A percentile compares a stretch with the other conserved stretches of the same genome.
Evolutionary conservation across 2,329 filamentous ascomycete species (phyloP).

Genomic region (Fusarium odoratissimum): DNA sequence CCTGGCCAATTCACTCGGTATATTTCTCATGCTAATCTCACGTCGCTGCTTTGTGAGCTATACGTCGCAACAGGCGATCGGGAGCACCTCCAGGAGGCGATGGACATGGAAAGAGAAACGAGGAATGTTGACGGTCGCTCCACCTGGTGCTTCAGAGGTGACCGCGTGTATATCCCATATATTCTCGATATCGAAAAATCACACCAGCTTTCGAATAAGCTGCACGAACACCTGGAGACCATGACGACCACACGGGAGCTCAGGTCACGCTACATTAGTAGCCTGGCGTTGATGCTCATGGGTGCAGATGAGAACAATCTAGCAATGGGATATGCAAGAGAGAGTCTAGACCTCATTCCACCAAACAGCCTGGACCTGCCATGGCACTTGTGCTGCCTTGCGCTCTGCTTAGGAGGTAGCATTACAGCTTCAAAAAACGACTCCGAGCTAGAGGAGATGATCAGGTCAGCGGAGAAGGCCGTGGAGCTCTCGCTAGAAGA

Average conservation of each 20-base stretch:
- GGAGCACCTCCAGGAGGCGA: not conserved
- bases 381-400: not conserved
- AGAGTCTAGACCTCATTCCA: fast-evolving
- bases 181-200: not conserved
- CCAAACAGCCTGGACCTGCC: fast-evolving
- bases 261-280: not conserved
- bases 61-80: fast-evolving
- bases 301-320: not conserved
- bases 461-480: fast-evolving
- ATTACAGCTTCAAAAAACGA: fast-evolving
- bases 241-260: fast-evolving
- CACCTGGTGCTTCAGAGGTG: not conserved
- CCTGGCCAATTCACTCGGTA: not conserved
- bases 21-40: not conserved
- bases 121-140: not conserved
- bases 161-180: not conserved
- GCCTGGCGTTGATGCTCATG: not conserved
- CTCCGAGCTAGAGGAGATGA: not conserved
- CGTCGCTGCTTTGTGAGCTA: not conserved
- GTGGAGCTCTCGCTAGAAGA: fast-evolving
- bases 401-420: fast-evolving
- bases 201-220: not conserved
- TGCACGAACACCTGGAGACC: not conserved
- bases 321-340: not conserved
- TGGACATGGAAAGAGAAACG: not conserved